phyloP scores from a whole-genome alignment of 2,329 filamentous ascomycete species.

The Eutypa lata region DNA sequence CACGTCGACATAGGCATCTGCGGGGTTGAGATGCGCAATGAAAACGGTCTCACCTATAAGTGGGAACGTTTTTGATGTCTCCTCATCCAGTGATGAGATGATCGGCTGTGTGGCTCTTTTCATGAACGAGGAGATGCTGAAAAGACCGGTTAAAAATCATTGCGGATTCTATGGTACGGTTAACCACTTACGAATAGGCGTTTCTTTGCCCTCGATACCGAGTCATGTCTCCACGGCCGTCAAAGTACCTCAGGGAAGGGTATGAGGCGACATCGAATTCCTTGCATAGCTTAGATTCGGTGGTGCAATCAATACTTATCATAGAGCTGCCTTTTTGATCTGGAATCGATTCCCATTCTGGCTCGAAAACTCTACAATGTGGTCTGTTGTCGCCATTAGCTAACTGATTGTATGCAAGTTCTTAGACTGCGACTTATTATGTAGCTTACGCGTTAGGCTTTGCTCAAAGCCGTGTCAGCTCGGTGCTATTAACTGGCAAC shows the following conservation, averaged over 20 bases:
- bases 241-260: slow-evolving; percentile 44
- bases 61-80: slow-evolving; percentile 28
- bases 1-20: slow-evolving; percentile 25
- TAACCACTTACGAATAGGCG: slow-evolving; percentile 31
- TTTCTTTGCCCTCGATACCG: slow-evolving; percentile 43
- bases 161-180: slow-evolving; percentile 11
- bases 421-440: not conserved
- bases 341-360: slow-evolving; percentile 31
- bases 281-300: slow-evolving; percentile 34
- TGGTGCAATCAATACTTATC: slow-evolving; percentile 39
- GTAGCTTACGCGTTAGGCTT: slow-evolving; percentile 1
- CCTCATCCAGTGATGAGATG: slow-evolving; percentile 19
- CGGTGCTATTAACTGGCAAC: not conserved
- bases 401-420: too few species aligned
- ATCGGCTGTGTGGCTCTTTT: slow-evolving; percentile 23
- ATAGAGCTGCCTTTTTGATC: slow-evolving; percentile 17
- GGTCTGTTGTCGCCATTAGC: slow-evolving; percentile 19
- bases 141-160: not conserved
- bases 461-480: not conserved
- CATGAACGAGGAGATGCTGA: slow-evolving; percentile 30
- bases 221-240: slow-evolving; percentile 27
- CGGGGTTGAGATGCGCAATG: slow-evolving; percentile 33
- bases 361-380: slow-evolving; percentile 29
- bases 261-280: slow-evolving; percentile 41
- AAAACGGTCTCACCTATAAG: slow-evolving; percentile 39